Base-by-base conservation (phyloP, 1,284 basidiomycete species). In the Ustilago bromivora region DNA sequence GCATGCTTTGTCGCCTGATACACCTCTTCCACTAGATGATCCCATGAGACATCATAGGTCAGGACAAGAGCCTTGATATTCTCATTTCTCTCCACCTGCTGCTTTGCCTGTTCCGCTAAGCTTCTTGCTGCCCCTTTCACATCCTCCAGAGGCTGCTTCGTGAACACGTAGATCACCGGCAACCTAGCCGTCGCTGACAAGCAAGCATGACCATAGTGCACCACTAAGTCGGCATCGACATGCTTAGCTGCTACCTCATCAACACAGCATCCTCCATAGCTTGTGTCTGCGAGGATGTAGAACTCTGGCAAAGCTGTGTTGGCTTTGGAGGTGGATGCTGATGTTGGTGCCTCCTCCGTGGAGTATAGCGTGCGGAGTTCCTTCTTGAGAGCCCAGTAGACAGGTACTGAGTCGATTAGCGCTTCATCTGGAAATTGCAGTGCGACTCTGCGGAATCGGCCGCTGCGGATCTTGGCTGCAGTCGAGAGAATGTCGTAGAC, bases 191-290 rank as follows among this genome's bases (percentile, higher is more conserved):
- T 92, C 4, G 66, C 72, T 51, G 92, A 95, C 88, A 99, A 90
- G 87, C 97, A 99, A 0, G 96, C 95, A 88, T 98, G 94, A 0
- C 97, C 96, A 83, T 97, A 98, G 85, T 99, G 96, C 6, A 99
- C 92, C 70, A 98, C 89, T 10, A 92, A 90, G 82, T 98, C 94
- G 0, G 96, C 95, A 74, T 96, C 91, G 49, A 96, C 92, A 85
- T 99, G 97, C 76, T 95, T 92, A 6, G 96, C 96, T 9, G 95
- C 93, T 4, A 99, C 92, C 82, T 98, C 94, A 85, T 99, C 97
- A 4, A 97, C 95, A 84, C 96, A 99, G 85, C 96, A 99, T 82
- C 95, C 97, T 85, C 96, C 96, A 86, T 98, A 98, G 34, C 95
- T 97, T 32, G 96, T 98, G 87, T 98, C 96, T 13, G 96, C 96